phyloP scores from a whole-genome alignment of 306 rosid species.

The Cicer arietinum region DNA sequence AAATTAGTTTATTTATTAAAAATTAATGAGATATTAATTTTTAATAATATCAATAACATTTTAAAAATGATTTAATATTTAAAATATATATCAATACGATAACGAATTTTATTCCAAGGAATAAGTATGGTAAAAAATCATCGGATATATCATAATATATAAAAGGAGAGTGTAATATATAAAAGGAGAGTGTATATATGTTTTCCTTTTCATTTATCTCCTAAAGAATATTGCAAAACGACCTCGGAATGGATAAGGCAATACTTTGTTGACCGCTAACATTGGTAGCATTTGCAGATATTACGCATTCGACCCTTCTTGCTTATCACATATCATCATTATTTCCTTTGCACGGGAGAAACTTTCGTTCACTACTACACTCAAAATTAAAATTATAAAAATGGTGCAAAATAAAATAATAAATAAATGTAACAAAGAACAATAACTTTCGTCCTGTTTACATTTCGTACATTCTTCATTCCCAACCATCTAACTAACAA shows the following conservation, averaged over 20 bases:
- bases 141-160: too few species aligned
- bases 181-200: too few species aligned
- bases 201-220: too few species aligned
- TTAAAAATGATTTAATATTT: too few species aligned
- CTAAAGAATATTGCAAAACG: not conserved
- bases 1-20: too few species aligned
- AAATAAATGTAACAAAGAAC: not conserved
- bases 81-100: too few species aligned
- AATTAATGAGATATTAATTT: too few species aligned
- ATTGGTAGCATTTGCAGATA: not conserved
- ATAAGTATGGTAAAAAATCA: too few species aligned
- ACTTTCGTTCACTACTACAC: slow-evolving; percentile 39
- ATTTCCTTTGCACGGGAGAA: not conserved
- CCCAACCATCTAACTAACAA: slow-evolving; percentile 22
- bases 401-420: not conserved
- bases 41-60: too few species aligned
- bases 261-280: slow-evolving; percentile 37
- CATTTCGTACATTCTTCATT: slow-evolving; percentile 32
- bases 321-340: slow-evolving; percentile 6
- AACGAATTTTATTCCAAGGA: too few species aligned
- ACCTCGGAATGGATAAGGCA: not conserved
- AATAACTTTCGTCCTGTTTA: slow-evolving; percentile 2
- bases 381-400: not conserved
- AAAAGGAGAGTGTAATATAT: too few species aligned
- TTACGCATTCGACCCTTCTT: not conserved